phyloP scores from a whole-genome alignment of 441 rosid species.

The Jatropha podagrica region DNA sequence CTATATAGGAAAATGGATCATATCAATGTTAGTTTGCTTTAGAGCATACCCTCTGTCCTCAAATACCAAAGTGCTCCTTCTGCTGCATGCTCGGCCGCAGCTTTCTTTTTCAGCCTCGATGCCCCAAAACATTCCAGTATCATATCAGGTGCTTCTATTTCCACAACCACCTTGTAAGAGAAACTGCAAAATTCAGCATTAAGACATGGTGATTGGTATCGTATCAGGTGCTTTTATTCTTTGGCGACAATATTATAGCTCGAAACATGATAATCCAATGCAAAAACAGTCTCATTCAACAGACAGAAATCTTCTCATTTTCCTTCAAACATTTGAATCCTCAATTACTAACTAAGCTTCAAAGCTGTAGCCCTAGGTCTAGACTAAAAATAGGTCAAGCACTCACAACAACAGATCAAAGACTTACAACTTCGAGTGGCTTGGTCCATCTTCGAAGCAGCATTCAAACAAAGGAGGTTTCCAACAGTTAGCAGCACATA shows the following conservation, averaged over 20 bases:
- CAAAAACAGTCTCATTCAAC: neutral
- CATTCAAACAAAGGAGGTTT: conserved; percentile 72
- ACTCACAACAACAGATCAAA: neutral
- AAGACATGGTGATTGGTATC: neutral
- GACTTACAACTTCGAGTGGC: conserved; percentile 76
- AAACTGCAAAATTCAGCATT: conserved; percentile 49
- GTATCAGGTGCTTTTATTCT: neutral
- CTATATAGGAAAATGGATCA: neutral
- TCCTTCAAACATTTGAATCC: neutral
- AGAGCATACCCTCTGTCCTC: conserved; percentile 41
- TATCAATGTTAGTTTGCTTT: neutral
- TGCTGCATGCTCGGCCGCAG: conserved; percentile 88
- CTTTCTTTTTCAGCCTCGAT: conserved; percentile 60
- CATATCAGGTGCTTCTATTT: conserved; percentile 47
- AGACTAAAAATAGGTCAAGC: neutral
- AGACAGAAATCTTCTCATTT: neutral
- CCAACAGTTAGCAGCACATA: conserved; percentile 77
- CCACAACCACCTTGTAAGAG: conserved; percentile 55
- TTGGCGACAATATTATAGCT: neutral
- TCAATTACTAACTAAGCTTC: neutral
- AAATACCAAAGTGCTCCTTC: conserved; percentile 84
- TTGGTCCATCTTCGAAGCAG: conserved; percentile 71
- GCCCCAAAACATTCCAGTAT: conserved; percentile 65
- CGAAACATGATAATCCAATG: neutral
- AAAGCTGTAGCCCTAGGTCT: neutral